phyloP scores from a whole-genome alignment of 805 yeast species.

The Candida silvatica region DNA sequence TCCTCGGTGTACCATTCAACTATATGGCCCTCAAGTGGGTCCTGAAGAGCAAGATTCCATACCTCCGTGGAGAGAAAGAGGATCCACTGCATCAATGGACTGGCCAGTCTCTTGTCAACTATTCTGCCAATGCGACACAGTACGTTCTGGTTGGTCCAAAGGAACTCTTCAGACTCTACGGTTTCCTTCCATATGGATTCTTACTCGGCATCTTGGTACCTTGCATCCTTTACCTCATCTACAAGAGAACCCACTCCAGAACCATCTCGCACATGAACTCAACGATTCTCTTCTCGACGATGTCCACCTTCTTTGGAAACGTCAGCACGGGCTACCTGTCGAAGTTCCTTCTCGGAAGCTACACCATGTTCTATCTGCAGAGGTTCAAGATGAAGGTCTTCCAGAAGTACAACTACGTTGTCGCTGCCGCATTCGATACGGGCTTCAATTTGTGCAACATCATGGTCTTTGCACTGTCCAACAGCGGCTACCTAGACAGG shows the following conservation, averaged over 20 bases:
- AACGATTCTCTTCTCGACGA: slow-evolving; percentile 38
- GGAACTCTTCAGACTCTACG: slow-evolving; percentile 34
- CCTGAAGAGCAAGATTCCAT: slow-evolving; percentile 28
- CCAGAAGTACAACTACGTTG: slow-evolving; percentile 35
- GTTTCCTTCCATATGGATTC: slow-evolving; percentile 36
- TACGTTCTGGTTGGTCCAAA: slow-evolving; percentile 42
- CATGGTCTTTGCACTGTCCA: slow-evolving; percentile 27
- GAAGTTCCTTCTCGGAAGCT: slow-evolving; percentile 37
- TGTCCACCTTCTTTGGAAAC: slow-evolving; percentile 41
- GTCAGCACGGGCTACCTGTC: slow-evolving; percentile 41
- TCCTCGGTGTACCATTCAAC: slow-evolving; percentile 45
- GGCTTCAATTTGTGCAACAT: slow-evolving; percentile 37
- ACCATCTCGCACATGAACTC: slow-evolving; percentile 32
- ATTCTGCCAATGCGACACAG: slow-evolving; percentile 41
- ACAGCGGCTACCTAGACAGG: slow-evolving; percentile 9
- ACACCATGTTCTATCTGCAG: slow-evolving; percentile 36
- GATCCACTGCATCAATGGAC: slow-evolving; percentile 48
- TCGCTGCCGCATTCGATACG: slow-evolving; percentile 45
- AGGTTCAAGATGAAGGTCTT: slow-evolving; percentile 31
- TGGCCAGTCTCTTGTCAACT: slow-evolving; percentile 32
- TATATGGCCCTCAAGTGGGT: slow-evolving; percentile 42
- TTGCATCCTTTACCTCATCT: slow-evolving; percentile 18
- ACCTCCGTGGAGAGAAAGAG: slow-evolving; percentile 15
- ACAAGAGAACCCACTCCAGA: slow-evolving; percentile 4
- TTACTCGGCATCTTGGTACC: slow-evolving; percentile 32